Conservation (phyloP, 768 basidiomycete genomes). For the Mycena floridula region DNA sequence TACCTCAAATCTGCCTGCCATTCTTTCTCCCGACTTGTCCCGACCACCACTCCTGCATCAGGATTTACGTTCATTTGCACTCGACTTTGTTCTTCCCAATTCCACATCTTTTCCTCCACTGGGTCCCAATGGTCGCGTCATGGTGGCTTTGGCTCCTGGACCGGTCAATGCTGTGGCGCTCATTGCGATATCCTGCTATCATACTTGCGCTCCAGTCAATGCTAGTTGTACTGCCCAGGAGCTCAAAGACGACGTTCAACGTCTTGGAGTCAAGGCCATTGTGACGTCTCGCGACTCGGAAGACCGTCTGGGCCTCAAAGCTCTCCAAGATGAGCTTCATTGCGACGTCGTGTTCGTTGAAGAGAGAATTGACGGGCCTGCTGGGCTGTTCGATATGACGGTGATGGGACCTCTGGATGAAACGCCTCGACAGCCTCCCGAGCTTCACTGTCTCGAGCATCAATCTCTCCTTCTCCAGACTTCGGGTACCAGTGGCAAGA, state of each 20-base stretch:
- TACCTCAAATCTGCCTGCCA: conserved; percentile 24
- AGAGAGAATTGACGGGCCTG: conserved; percentile 24
- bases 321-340: conserved; percentile 25
- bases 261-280: conserved; percentile 32
- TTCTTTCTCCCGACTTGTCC: conserved; percentile 29
- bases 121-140: conserved; percentile 37
- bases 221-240: conserved; percentile 37
- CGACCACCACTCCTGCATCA: conserved; percentile 29
- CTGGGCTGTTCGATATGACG: conserved; percentile 34
- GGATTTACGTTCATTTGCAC: conserved; percentile 29
- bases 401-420: conserved; percentile 15
- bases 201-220: conserved; percentile 41
- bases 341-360: conserved; percentile 33
- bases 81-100: conserved; percentile 31
- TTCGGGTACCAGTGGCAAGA: conserved; percentile 50
- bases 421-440: conserved; percentile 19
- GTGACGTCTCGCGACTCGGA: conserved; percentile 32
- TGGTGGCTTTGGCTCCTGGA: conserved; percentile 36
- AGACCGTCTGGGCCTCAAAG: conserved; percentile 28
- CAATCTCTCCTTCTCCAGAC: conserved; percentile 50
- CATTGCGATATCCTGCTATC: conserved; percentile 32
- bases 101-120: conserved; percentile 19
- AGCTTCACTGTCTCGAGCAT: conserved; percentile 32
- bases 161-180: conserved; percentile 40
- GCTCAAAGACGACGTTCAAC: conserved; percentile 32